Base-by-base conservation (phyloP, 2,329 filamentous ascomycete species). In the Allantophomopsis cytisporea region DNA sequence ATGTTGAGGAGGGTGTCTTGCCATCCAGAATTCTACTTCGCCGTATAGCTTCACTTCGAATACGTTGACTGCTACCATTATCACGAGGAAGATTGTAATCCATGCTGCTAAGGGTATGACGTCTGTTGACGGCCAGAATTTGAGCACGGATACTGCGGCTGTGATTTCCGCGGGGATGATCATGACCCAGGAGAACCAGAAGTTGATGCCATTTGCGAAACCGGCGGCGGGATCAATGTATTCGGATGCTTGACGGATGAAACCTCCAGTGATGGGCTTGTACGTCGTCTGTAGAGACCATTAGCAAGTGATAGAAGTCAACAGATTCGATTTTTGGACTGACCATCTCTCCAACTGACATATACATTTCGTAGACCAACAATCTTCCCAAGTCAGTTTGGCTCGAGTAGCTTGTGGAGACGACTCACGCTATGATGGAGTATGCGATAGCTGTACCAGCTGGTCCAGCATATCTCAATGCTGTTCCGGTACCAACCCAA, bases 1-100 rank as follows among this genome's bases (percentile, higher is more conserved):
- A 4, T 34, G 32, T 59, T 53, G 84, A 76, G 39, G 84, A 63
- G 11, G 77, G 73, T 43, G 79, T 62, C 47, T 82, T 80, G 36
- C 65, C 32, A 68, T 64, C 14, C 16, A 76, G 45, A 75, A 76
- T 49, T 77, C 73, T n/a, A 41, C 39, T 44, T 68, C 69, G 44
- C 60, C 68, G 38, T 70, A 72, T n/a, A 68, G 65, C 13, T 62
- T 56, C 12, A 75, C 68, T 15, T 70, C 68, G 41, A 73, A 71
- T 40, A 73, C 39, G 50, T 71, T 66, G 47, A 73, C 71, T 10
- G 58, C 30, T n/a, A 58, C 46, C 6, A 75, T 57, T 15, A 66
- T 50, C 17, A 68, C 60, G 15, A 73, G 56, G 52, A 76, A 72
- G 13, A 71, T 60, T 11, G 68, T 61, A 33, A 76, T 65, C 66